A percentile compares a stretch with the other conserved stretches of the same genome.
Conservation (phyloP, 176 grass and related monocot species). For the Luzula sylvatica region DNA sequence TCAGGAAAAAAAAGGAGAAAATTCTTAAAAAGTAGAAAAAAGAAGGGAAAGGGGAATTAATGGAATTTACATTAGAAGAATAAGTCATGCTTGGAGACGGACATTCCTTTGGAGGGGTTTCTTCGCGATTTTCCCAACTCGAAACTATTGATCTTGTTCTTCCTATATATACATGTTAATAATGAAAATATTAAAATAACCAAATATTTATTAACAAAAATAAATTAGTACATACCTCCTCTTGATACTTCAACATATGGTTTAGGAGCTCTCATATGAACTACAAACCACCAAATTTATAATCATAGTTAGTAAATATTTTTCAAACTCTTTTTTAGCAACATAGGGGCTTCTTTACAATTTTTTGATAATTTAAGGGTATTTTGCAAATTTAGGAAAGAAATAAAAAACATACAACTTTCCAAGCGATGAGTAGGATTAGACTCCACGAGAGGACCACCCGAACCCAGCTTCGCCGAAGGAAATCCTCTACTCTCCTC, state of each 20-base stretch:
- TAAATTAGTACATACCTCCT: conserved; percentile 50
- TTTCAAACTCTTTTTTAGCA: not conserved
- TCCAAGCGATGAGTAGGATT: conserved; percentile 46
- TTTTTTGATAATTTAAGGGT: too few relatives aligned
- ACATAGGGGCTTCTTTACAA: too few relatives aligned
- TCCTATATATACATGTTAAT: conserved; percentile 35
- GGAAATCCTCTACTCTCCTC: conserved; percentile 33
- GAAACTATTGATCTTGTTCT: conserved; percentile 58
- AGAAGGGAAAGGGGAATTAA: not conserved
- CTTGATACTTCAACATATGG: conserved; percentile 80
- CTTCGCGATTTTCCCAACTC: conserved; percentile 62
- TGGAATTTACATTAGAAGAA: conserved; percentile 48
- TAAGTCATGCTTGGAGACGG: conserved; percentile 50
- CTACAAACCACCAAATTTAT: conserved; percentile 31
- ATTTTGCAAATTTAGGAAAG: too few relatives aligned
- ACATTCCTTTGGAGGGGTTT: conserved; percentile 49
- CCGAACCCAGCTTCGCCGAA: conserved; percentile 22
- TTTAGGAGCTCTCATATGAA: conserved; percentile 60
- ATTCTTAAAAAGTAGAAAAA: conserved; percentile 6
- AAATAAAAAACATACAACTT: conserved; percentile 73
- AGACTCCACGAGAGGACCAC: conserved; percentile 31
- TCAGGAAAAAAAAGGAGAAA: conserved; percentile 12
- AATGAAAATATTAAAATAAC: conserved; percentile 20
- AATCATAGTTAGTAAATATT: too few relatives aligned
- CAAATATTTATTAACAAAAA: conserved; percentile 12